phyloP scores from a whole-genome alignment of 441 rosid genomes.

The Melastoma candidum region DNA sequence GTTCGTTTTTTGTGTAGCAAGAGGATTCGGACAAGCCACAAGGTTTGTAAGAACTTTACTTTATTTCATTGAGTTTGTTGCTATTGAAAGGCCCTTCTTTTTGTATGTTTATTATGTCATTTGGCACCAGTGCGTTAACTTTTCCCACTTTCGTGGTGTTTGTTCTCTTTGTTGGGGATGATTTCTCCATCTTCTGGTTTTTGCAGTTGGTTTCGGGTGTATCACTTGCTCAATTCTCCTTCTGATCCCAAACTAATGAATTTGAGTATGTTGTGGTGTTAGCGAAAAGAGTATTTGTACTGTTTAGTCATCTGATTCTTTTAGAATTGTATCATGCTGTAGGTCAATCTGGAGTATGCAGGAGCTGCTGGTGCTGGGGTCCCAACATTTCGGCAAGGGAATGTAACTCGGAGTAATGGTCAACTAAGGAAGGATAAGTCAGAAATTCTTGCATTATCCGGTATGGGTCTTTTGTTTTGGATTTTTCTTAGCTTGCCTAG shows the following conservation, averaged over 20 bases:
- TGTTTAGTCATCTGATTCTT: neutral
- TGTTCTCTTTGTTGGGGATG: too few species aligned
- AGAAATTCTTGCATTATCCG: conserved; percentile 65
- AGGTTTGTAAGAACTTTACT: conserved; percentile 37
- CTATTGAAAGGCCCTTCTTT: conserved; percentile 1
- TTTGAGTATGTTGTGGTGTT: too few species aligned
- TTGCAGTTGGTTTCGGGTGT: too few species aligned
- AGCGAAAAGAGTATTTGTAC: too few species aligned
- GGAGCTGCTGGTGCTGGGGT: conserved; percentile 35
- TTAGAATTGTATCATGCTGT: conserved; percentile 7
- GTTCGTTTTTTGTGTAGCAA: conserved; percentile 39
- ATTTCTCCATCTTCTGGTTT: too few species aligned
- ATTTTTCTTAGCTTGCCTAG: too few species aligned
- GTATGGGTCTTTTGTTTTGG: conserved; percentile 20
- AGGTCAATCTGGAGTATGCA: conserved; percentile 58
- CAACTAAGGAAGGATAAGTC: conserved; percentile 37
- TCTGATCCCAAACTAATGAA: too few species aligned
- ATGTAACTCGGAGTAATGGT: conserved; percentile 19
- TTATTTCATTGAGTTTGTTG: neutral
- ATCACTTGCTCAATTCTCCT: too few species aligned
- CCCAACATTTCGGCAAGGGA: conserved; percentile 34
- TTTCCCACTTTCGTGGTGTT: too few species aligned
- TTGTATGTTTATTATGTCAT: neutral
- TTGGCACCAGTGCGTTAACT: too few species aligned
- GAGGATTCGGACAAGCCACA: conserved; percentile 68